Evolutionary conservation across 352 stramenopile genomes (phyloP).

Genomic region (Thalassiosira hispida): DNA sequence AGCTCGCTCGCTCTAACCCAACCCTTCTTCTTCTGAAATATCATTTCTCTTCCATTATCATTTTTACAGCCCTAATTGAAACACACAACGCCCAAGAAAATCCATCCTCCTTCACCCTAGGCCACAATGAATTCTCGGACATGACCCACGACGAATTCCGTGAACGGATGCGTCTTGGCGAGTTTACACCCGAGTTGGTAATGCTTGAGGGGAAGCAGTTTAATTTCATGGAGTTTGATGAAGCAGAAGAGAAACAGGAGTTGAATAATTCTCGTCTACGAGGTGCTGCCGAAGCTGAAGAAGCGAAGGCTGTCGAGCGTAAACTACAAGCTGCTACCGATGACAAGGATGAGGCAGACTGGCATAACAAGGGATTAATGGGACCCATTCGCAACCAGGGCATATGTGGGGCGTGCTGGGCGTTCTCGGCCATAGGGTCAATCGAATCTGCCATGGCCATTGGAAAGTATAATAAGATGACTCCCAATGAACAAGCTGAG

Average conservation of each 20-base stretch:
- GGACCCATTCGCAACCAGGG: constrained; percentile 98
- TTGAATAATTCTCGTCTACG: not conserved
- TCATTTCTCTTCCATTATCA: not conserved
- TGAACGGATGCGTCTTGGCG: constrained; percentile 83
- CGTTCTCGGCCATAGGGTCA: constrained; percentile 97
- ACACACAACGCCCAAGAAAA: constrained; percentile 85
- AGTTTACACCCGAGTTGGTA: constrained; percentile 55
- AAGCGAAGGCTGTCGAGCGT: not conserved
- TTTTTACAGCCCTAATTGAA: constrained; percentile 85
- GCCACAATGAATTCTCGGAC: constrained; percentile 94
- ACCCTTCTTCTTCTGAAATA: too few species aligned
- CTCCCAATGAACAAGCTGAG: not conserved
- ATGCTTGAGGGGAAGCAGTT: constrained; percentile 23
- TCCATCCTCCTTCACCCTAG: constrained; percentile 87
- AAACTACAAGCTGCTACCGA: not conserved
- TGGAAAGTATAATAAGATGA: constrained; percentile 76
- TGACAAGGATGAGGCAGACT: constrained; percentile 90
- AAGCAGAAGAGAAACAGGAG: constrained; percentile 15
- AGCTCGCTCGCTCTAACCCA: too few species aligned
- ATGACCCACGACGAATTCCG: constrained; percentile 95
- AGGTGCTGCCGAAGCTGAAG: not conserved
- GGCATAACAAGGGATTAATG: constrained; percentile 92
- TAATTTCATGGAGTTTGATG: constrained; percentile 34
- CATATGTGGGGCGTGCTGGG: constrained; percentile 97
- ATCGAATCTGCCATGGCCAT: constrained; percentile 97